Evolutionary conservation across 345 rosid species (phyloP).

Genomic region (Populus tremula): DNA sequence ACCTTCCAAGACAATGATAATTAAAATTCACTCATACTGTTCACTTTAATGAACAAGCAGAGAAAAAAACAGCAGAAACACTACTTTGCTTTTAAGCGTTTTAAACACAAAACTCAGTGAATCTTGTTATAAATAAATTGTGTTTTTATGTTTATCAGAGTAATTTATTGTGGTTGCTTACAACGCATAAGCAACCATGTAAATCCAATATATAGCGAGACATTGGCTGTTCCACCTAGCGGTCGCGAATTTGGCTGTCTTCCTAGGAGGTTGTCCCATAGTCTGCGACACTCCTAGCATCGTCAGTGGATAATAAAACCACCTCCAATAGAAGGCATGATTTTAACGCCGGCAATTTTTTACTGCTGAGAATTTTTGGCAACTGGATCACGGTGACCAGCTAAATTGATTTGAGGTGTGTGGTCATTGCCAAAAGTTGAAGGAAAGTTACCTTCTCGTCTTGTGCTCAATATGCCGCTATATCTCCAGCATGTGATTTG

Average conservation of each 20-base stretch:
- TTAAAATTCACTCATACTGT: too few relatives aligned
- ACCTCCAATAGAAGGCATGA: conserved; percentile 31
- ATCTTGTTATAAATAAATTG: too few relatives aligned
- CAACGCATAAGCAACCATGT: too few relatives aligned
- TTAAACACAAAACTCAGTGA: too few relatives aligned
- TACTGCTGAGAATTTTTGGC: background rate
- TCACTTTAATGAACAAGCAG: too few relatives aligned
- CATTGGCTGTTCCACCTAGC: background rate
- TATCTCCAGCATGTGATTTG: too few relatives aligned
- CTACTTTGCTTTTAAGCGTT: too few relatives aligned
- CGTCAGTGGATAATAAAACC: conserved; percentile 7
- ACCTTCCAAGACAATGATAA: too few relatives aligned
- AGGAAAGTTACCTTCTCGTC: conserved; percentile 24
- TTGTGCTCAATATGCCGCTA: too few relatives aligned
- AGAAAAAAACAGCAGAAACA: too few relatives aligned
- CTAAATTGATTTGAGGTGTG: conserved; percentile 22
- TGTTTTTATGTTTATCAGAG: too few relatives aligned
- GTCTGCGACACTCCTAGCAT: conserved; percentile 13
- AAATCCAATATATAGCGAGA: background rate
- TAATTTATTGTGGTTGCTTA: too few relatives aligned
- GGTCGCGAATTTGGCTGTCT: background rate
- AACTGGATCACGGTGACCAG: conserved; percentile 28
- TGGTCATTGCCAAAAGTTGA: conserved; percentile 17
- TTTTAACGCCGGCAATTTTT: conserved; percentile 27
- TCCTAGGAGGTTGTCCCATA: background rate